These are phyloP conservation scores for Naganishia albida DNA, from an alignment of 1,284 basidiomycete genomes.

Conservation along the genomic window DNA sequence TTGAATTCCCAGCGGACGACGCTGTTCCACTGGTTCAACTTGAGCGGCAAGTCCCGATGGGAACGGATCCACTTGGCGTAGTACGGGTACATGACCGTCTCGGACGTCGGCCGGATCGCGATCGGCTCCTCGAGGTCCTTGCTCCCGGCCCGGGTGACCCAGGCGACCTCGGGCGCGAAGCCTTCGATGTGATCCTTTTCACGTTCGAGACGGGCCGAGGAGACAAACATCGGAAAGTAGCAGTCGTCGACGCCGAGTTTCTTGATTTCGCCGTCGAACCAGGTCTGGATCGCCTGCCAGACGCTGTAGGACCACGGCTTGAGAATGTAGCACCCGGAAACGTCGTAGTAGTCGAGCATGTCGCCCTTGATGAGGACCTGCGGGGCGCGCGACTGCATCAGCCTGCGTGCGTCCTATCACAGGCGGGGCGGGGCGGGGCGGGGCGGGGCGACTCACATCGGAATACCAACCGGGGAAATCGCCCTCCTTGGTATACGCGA, in stretches of 20 bases:
- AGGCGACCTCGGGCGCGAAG: constrained; percentile 99
- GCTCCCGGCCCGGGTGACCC: constrained; percentile 93
- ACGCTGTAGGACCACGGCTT: constrained; percentile 97
- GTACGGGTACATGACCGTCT: constrained; percentile 98
- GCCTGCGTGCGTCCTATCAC: too few species aligned
- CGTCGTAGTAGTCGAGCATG: constrained; percentile 99
- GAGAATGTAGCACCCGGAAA: constrained; percentile 97
- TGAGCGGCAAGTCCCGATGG: constrained; percentile 94
- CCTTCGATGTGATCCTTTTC: constrained; percentile 99
- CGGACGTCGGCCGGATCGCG: constrained; percentile 96
- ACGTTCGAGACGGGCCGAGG: constrained; percentile 84
- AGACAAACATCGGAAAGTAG: constrained; percentile 99
- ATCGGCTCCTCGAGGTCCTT: constrained; percentile 96
- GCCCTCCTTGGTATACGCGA: constrained; percentile 91
- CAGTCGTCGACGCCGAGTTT: constrained; percentile 94
- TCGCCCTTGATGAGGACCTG: constrained; percentile 97
- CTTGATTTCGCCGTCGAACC: constrained; percentile 91
- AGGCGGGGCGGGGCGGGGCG: not conserved
- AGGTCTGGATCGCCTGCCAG: constrained; percentile 93
- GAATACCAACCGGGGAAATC: constrained; percentile 95
- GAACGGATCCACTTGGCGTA: constrained; percentile 99
- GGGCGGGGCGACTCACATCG: constrained; percentile 62
- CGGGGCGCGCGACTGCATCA: not conserved
- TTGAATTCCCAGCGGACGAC: constrained; percentile 99
- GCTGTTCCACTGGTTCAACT: constrained; percentile 98